phyloP scores from a whole-genome alignment of 176 grass and related monocot species.

The Musa itinerans region DNA sequence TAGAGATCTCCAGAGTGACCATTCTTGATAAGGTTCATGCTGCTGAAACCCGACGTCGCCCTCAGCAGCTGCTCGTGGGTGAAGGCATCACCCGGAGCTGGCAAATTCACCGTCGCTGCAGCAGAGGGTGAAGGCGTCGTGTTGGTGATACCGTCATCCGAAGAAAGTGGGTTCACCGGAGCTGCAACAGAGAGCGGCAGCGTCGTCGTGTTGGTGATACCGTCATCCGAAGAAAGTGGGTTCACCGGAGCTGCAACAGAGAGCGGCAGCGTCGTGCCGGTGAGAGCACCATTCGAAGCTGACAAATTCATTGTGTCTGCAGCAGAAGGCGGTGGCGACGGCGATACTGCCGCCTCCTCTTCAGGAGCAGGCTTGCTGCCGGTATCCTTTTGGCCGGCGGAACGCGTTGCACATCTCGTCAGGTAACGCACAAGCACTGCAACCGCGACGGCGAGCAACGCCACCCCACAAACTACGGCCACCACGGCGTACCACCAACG shows the following conservation, averaged over 20 bases:
- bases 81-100: slow-evolving; percentile 34
- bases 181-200: slow-evolving; percentile 8
- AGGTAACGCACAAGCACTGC: not conserved
- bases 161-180: slow-evolving; percentile 14
- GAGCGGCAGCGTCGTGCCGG: no score
- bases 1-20: slow-evolving; percentile 73
- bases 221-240: slow-evolving; percentile 19
- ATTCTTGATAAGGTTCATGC: slow-evolving; percentile 53
- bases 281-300: no score
- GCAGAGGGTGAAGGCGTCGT: slow-evolving; percentile 17
- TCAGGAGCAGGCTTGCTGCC: not conserved
- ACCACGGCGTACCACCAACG: slow-evolving; percentile 14
- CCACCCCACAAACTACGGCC: slow-evolving; percentile 7
- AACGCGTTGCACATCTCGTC: not conserved
- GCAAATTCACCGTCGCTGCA: slow-evolving; percentile 18
- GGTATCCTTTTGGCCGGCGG: not conserved
- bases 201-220: slow-evolving; percentile 47
- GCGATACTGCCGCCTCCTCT: slow-evolving; percentile 7
- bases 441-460: not conserved
- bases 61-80: slow-evolving; percentile 56
- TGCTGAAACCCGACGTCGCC: slow-evolving; percentile 43
- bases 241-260: slow-evolving; percentile 18
- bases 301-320: no score
- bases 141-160: slow-evolving; percentile 28
- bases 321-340: not conserved